Conservation (phyloP, 2,329 filamentous ascomycete species). For the Pyrenochaeta sp. region DNA sequence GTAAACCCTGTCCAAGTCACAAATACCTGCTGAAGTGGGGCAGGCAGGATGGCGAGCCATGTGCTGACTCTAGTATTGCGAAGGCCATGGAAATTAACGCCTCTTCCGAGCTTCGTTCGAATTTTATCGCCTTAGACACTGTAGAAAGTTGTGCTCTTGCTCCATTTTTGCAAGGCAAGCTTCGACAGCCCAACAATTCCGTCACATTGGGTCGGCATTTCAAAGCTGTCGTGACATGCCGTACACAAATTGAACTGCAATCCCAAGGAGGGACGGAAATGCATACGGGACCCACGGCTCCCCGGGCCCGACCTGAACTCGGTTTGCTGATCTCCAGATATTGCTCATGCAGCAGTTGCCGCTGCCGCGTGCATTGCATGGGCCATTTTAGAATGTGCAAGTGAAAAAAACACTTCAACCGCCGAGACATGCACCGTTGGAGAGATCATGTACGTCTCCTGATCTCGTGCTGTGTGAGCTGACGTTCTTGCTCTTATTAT, state of each 20-base stretch:
- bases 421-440: conserved; percentile 8
- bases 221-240: neutral
- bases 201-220: neutral
- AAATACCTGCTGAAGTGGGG: neutral
- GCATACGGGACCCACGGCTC: conserved; percentile 25
- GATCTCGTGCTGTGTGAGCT: conserved; percentile 8
- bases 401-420: conserved; percentile 9
- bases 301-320: conserved; percentile 25
- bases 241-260: conserved; percentile 1
- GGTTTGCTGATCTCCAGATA: conserved; percentile 26
- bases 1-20: neutral
- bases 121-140: neutral
- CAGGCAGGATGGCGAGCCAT: neutral
- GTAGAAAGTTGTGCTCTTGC: neutral
- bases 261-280: conserved; percentile 1
- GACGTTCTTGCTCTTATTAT: conserved; percentile 1
- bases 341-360: conserved; percentile 29
- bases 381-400: conserved; percentile 12
- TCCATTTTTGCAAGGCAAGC: neutral
- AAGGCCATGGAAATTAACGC: neutral
- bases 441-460: conserved; percentile 2
- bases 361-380: conserved; percentile 14
- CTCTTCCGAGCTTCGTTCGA: neutral
- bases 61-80: neutral
- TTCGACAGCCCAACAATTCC: neutral